Conservation (phyloP, 139 green algal species). For the Astrephomene gubernaculifera region DNA sequence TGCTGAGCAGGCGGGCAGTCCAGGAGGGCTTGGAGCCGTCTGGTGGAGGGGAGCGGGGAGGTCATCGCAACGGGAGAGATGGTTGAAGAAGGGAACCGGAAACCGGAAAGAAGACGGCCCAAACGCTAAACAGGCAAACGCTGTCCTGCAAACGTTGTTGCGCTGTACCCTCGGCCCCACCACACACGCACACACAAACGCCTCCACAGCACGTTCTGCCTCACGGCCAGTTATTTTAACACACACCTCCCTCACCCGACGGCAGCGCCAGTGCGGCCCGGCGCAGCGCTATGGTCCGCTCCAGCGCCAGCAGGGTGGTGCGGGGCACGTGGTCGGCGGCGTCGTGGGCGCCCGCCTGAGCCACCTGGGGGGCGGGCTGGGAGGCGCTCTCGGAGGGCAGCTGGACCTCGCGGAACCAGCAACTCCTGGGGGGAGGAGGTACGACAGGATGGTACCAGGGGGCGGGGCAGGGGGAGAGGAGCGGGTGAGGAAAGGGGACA, state of each 20-base stretch:
- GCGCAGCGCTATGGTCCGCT: constrained; percentile 88
- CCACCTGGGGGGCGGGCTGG: constrained; percentile 29
- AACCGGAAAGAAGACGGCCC: no score
- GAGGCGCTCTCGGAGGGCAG: neutral
- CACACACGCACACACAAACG: neutral
- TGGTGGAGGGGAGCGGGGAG: neutral
- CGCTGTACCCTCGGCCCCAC: neutral
- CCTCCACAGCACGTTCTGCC: no score
- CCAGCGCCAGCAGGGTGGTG: constrained; percentile 86
- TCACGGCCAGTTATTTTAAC: no score
- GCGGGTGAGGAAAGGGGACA: no score
- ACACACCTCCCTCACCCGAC: no score
- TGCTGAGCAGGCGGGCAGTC: constrained; percentile 89
- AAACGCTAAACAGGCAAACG: no score
- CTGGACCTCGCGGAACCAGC: constrained; percentile 83
- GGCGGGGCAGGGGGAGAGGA: neutral
- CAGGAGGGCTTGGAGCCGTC: constrained; percentile 87
- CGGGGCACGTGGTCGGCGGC: constrained; percentile 58
- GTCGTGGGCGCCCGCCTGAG: constrained; percentile 58
- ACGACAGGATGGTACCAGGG: neutral
- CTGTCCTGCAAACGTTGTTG: no score
- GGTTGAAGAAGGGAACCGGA: no score
- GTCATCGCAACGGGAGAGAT: no score
- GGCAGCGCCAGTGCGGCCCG: constrained; percentile 53
- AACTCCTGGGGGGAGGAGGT: constrained; percentile 70